Conservation (phyloP, 2,329 filamentous ascomycete genomes). For the Emericellopsis atlantica region DNA sequence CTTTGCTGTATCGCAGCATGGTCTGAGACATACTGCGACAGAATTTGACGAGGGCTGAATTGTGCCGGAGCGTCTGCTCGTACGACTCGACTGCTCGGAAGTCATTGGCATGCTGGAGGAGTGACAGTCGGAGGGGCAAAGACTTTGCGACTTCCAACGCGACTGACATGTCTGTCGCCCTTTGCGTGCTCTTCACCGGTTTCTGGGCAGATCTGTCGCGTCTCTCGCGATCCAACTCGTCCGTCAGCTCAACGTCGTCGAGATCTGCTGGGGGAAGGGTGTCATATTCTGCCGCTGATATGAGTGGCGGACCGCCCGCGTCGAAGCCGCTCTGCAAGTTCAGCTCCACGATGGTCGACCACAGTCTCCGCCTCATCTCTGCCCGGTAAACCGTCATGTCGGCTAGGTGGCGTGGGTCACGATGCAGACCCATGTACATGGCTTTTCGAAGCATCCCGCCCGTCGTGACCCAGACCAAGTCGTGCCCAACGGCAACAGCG, state of each 20-base stretch:
- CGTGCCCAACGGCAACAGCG: slow-evolving; percentile 30
- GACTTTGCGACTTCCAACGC: slow-evolving; percentile 31
- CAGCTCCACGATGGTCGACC: slow-evolving; percentile 43
- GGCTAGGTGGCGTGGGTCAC: slow-evolving; percentile 36
- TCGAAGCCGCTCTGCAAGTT: slow-evolving; percentile 37
- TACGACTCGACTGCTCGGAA: slow-evolving; percentile 28
- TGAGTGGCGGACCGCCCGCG: slow-evolving; percentile 34
- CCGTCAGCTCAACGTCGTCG: slow-evolving; percentile 35
- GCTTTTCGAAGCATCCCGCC: slow-evolving; percentile 39
- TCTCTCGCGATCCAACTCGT: slow-evolving; percentile 15
- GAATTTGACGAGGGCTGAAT: slow-evolving; percentile 27
- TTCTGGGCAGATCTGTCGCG: not conserved
- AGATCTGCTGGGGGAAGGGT: slow-evolving; percentile 34
- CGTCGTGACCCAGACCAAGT: slow-evolving; percentile 37
- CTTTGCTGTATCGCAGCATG: slow-evolving; percentile 21
- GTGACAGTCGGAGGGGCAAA: slow-evolving; percentile 26
- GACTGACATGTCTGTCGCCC: slow-evolving; percentile 35
- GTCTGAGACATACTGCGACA: slow-evolving; percentile 18
- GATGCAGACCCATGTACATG: slow-evolving; percentile 45
- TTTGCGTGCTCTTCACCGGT: slow-evolving; percentile 1
- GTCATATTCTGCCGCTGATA: slow-evolving; percentile 34
- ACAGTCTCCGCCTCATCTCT: slow-evolving; percentile 43
- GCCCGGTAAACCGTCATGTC: slow-evolving; percentile 31
- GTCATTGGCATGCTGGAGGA: slow-evolving; percentile 33
- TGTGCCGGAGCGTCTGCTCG: slow-evolving; percentile 31